phyloP scores from a whole-genome alignment of 257 asterid genomes.

The Gentiana macrophylla region DNA sequence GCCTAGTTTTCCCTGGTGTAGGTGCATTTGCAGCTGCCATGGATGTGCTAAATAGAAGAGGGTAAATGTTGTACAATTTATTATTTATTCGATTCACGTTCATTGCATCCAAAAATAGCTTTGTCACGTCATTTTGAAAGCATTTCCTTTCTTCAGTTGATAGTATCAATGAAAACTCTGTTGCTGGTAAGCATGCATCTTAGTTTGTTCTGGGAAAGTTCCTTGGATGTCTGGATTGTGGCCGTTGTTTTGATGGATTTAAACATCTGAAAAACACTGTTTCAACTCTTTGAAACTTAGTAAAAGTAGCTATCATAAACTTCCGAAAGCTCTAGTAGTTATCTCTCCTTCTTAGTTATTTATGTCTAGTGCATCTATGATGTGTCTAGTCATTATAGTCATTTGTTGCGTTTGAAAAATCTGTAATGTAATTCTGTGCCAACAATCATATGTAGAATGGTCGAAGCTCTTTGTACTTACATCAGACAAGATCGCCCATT shows the following conservation, averaged over 20 bases:
- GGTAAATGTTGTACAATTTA: constrained; percentile 31
- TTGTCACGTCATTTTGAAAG: background rate
- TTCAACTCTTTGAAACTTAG: no score
- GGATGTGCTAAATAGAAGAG: constrained; percentile 73
- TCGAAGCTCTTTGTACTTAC: constrained; percentile 71
- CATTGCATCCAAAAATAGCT: background rate
- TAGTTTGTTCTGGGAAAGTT: no score
- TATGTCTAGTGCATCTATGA: background rate
- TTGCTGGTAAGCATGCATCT: no score
- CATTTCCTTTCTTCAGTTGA: no score
- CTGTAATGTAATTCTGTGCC: constrained; percentile 5
- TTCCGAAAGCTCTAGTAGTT: no score
- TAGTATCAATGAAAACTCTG: no score
- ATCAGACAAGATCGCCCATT: constrained; percentile 94
- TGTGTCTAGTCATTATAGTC: background rate
- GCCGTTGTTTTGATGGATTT: no score
- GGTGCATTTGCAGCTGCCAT: constrained; percentile 97
- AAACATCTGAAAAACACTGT: no score
- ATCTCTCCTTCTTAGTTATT: background rate
- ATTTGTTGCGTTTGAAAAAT: background rate
- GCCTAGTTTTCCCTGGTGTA: constrained; percentile 91
- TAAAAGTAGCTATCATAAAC: no score
- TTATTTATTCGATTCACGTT: constrained; percentile 5
- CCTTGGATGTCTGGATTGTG: no score
- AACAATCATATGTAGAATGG: constrained; percentile 41